Evolutionary conservation across 1,284 basidiomycete genomes (phyloP).

Genomic region (Cryptococcus sp.): DNA sequence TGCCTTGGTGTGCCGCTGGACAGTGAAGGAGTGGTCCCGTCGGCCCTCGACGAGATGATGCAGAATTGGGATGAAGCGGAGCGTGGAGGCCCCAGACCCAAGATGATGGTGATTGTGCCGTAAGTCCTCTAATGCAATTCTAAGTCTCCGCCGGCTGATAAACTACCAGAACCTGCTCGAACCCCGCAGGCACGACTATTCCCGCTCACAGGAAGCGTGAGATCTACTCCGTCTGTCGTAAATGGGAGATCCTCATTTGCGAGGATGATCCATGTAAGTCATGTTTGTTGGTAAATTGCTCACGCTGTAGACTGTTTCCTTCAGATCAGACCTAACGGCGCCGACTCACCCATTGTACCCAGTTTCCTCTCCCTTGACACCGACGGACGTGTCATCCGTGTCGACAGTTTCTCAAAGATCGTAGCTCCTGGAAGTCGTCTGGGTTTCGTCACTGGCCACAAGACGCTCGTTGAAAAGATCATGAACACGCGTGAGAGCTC

Average conservation of each 20-base stretch:
- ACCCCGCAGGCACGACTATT: conserved; percentile 75
- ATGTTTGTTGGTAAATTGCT: not conserved
- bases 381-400: conserved; percentile 73
- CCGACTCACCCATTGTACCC: conserved; percentile 44
- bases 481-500: conserved; percentile 40
- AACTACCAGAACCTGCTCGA: conserved; percentile 62
- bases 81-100: conserved; percentile 60
- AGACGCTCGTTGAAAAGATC: conserved; percentile 32
- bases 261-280: conserved; percentile 69
- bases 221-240: conserved; percentile 72
- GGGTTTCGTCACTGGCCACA: conserved; percentile 66
- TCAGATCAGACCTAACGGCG: conserved; percentile 46
- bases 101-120: conserved; percentile 45
- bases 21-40: conserved; percentile 64
- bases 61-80: conserved; percentile 63
- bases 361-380: conserved; percentile 60
- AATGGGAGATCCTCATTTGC: conserved; percentile 68
- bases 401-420: conserved; percentile 80
- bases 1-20: conserved; percentile 68
- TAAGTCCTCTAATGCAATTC: conserved; percentile 45
- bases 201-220: conserved; percentile 64
- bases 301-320: conserved; percentile 48
- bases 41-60: conserved; percentile 62
- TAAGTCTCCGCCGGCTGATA: not conserved
- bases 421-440: conserved; percentile 72